Evolutionary conservation across 768 basidiomycete genomes (phyloP).

Genomic region (Amanita phalloides): DNA sequence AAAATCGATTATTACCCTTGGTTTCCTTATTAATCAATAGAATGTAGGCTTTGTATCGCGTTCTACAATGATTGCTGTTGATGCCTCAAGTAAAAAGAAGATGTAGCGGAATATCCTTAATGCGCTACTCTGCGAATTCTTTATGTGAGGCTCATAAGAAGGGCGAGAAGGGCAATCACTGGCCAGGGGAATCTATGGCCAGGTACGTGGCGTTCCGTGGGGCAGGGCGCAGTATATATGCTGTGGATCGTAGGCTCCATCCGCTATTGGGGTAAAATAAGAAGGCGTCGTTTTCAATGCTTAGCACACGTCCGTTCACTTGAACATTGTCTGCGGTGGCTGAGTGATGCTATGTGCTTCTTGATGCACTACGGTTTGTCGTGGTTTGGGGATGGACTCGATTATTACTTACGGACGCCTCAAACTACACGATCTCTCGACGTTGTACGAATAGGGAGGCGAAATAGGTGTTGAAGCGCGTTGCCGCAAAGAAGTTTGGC

Average conservation of each 20-base stretch:
- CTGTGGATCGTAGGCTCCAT: conserved; percentile 64
- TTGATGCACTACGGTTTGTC: too few species aligned
- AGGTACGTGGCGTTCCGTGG: conserved; percentile 62
- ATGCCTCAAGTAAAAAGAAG: conserved; percentile 54
- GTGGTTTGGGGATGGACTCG: too few species aligned
- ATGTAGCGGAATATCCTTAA: conserved; percentile 68
- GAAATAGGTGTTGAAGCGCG: conserved; percentile 50
- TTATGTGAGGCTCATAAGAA: conserved; percentile 96
- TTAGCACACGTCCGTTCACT: conserved; percentile 83
- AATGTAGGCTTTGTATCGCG: conserved; percentile 79
- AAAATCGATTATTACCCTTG: too few species aligned
- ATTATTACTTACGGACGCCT: conserved; percentile 24
- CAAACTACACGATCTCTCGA: conserved; percentile 56
- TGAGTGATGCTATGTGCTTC: conserved; percentile 46
- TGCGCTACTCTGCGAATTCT: conserved; percentile 74
- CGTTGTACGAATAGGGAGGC: conserved; percentile 61
- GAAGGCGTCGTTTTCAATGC: conserved; percentile 90
- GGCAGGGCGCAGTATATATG: too few species aligned
- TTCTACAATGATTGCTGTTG: conserved; percentile 48
- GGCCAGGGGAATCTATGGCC: conserved; percentile 77
- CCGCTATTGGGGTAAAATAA: conserved; percentile 84
- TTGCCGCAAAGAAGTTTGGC: conserved; percentile 33
- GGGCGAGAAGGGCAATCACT: conserved; percentile 77
- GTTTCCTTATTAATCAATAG: conserved; percentile 36
- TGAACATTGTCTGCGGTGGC: conserved; percentile 84